Conservation (phyloP, 2,329 filamentous ascomycete genomes). For the Microthyrium microscopicum region DNA sequence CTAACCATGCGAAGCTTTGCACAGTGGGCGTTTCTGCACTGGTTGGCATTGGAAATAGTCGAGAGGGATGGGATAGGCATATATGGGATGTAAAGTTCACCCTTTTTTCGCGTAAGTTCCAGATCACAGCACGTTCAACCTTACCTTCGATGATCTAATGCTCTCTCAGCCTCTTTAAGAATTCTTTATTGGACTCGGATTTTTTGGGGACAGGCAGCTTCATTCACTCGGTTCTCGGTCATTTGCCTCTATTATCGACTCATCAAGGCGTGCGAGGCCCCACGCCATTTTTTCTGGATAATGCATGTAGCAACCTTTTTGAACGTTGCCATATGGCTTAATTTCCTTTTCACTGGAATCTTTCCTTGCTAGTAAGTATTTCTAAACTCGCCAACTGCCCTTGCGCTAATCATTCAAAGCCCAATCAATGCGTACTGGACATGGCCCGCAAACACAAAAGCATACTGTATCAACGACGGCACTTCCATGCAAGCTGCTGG, state of each 20-base stretch:
- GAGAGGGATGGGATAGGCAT: constrained; percentile 6
- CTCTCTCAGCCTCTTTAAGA: background rate
- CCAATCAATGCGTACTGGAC: background rate
- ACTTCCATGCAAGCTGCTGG: constrained; percentile 21
- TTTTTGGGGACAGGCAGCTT: constrained; percentile 24
- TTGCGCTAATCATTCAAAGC: background rate
- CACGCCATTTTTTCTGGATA: constrained; percentile 19
- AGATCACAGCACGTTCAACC: background rate
- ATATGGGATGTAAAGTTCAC: constrained; percentile 5
- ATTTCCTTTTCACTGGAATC: constrained; percentile 15
- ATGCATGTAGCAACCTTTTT: constrained; percentile 23
- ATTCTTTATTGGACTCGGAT: constrained; percentile 27
- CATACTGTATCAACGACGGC: constrained; percentile 26
- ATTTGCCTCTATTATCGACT: constrained; percentile 30
- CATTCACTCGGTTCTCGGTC: constrained; percentile 27
- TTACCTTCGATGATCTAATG: background rate
- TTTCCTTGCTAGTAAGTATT: background rate
- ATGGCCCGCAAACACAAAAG: constrained; percentile 17
- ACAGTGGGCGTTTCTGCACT: background rate
- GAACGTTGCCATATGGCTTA: constrained; percentile 20
- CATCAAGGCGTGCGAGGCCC: constrained; percentile 22
- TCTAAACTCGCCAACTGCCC: background rate
- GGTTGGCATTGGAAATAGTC: background rate
- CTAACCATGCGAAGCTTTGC: background rate
- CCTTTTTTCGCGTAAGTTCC: background rate